These are phyloP conservation scores for Eucalyptus cloeziana DNA, from an alignment of 345 rosid genomes.

Conservation along the genomic window DNA sequence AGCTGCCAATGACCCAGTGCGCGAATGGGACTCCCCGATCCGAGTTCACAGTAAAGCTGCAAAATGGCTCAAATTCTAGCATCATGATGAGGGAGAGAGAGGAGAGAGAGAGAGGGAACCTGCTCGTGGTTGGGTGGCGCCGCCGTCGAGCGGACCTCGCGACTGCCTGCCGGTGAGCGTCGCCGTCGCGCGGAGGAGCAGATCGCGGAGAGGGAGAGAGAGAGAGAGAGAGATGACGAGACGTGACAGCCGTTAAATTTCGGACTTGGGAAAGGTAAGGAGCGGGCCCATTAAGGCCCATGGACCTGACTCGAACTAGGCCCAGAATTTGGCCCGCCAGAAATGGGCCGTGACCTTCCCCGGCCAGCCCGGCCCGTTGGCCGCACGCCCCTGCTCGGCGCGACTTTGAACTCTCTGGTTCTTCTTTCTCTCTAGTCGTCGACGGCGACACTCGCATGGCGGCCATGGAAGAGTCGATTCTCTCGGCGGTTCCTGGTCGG, in stretches of 20 bases:
- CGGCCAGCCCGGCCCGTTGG: neutral
- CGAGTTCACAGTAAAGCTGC: neutral
- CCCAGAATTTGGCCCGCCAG: neutral
- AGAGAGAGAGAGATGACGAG: neutral
- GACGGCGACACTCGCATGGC: neutral
- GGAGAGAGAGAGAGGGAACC: neutral
- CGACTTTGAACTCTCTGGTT: neutral
- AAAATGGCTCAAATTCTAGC: neutral
- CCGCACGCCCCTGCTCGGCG: neutral
- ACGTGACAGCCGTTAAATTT: neutral
- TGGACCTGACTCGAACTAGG: neutral
- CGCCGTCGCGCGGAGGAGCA: neutral
- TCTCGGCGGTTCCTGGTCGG: fast-evolving
- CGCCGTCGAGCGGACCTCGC: neutral
- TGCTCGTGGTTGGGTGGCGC: neutral
- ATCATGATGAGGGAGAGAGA: neutral
- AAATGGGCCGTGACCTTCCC: neutral
- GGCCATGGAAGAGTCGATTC: neutral
- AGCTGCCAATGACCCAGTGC: neutral
- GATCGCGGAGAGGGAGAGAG: neutral
- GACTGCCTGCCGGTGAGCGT: neutral
- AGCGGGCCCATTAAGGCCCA: neutral
- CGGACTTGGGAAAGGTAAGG: neutral
- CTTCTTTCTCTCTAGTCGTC: neutral
- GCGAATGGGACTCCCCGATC: neutral